phyloP scores from a whole-genome alignment of 345 rosid genomes.

The Crucihimalaya himalaica region DNA sequence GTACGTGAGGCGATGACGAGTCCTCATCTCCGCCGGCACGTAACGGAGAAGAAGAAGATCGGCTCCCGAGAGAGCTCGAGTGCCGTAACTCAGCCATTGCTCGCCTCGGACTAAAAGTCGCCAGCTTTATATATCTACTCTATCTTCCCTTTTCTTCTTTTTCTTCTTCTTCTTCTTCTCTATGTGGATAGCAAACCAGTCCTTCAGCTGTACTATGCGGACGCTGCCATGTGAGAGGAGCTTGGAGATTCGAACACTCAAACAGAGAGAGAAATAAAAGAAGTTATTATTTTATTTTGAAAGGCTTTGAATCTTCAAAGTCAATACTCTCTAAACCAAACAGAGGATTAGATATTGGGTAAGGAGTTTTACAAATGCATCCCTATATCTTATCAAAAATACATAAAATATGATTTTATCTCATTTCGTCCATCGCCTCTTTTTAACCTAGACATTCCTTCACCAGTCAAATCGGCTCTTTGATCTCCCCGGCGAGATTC shows the following conservation, averaged over 20 bases:
- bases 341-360: slow-evolving; percentile 10
- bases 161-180: neutral
- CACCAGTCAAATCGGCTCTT: neutral
- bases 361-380: neutral
- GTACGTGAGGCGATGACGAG: slow-evolving; percentile 74
- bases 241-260: slow-evolving; percentile 23
- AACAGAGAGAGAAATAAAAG: neutral
- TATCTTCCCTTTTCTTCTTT: neutral
- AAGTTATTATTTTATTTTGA: neutral
- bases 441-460: neutral
- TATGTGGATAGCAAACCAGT: slow-evolving; percentile 9
- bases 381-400: neutral
- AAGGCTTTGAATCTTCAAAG: slow-evolving; percentile 7
- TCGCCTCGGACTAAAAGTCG: slow-evolving; percentile 70
- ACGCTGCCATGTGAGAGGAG: slow-evolving; percentile 38
- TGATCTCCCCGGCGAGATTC: slow-evolving; percentile 28
- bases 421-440: neutral
- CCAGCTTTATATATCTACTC: slow-evolving; percentile 41
- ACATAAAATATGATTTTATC: neutral
- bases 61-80: slow-evolving; percentile 86
- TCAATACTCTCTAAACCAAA: slow-evolving; percentile 5
- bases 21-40: slow-evolving; percentile 70
- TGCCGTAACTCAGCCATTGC: slow-evolving; percentile 95
- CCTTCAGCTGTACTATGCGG: slow-evolving; percentile 22
- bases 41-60: slow-evolving; percentile 82